Conservation (phyloP, 2,329 filamentous ascomycete species). For the Verticillium nonalfalfae region DNA sequence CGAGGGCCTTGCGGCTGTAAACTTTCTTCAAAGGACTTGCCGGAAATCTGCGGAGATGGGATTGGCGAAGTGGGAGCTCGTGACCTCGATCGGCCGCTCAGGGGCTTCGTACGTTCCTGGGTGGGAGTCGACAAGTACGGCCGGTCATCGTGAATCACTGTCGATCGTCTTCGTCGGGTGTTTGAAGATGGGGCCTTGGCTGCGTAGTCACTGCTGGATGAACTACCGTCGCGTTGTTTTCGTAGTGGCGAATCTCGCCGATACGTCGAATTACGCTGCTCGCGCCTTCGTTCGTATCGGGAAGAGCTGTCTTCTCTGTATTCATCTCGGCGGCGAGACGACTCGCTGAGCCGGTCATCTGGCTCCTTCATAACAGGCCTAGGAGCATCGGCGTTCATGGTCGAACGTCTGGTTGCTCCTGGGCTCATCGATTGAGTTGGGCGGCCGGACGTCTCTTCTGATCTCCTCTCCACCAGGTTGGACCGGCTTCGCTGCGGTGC, state of each 20-base stretch:
- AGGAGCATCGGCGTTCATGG: constrained; percentile 18
- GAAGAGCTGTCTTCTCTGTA: constrained; percentile 3
- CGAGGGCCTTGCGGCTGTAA: constrained; percentile 13
- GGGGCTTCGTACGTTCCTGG: constrained; percentile 2
- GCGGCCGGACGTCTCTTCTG: constrained; percentile 16
- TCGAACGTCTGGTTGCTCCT: constrained; percentile 16
- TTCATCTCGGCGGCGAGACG: constrained; percentile 17
- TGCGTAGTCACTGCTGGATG: constrained; percentile 31
- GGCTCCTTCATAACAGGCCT: constrained; percentile 21
- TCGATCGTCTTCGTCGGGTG: constrained; percentile 24
- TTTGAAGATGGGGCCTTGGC: constrained; percentile 20
- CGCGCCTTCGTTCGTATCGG: constrained; percentile 13
- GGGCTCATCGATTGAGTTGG: constrained; percentile 18
- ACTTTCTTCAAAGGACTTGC: constrained; percentile 8
- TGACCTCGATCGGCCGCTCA: constrained; percentile 21
- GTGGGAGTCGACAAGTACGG: constrained; percentile 15
- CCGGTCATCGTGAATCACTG: constrained; percentile 27
- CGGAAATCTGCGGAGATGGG: constrained; percentile 19
- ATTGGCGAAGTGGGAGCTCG: constrained; percentile 25
- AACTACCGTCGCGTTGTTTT: constrained; percentile 14
- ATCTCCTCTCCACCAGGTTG: constrained; percentile 18
- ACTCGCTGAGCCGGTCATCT: constrained; percentile 22
- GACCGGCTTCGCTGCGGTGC: constrained; percentile 21
- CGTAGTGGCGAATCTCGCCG: constrained; percentile 16
- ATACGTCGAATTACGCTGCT: constrained; percentile 19